A percentile compares a stretch with the other conserved stretches of the same genome.
These are phyloP conservation scores for Aspergillus egyptiacus DNA, from an alignment of 495 filamentous ascomycete species.

Conservation along the genomic window DNA sequence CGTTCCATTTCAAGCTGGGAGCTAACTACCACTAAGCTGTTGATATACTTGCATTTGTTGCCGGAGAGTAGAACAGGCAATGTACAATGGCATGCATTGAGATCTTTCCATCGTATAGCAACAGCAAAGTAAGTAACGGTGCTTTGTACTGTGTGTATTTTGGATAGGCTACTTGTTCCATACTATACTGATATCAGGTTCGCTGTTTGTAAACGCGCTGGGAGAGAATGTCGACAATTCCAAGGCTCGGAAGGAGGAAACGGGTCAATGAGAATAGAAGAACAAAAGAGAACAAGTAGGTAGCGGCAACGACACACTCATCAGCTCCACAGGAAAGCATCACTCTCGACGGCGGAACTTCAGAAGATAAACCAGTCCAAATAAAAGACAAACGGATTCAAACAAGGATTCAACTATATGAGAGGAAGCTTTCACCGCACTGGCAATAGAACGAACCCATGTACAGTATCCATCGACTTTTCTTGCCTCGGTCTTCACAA, in stretches of 20 bases:
- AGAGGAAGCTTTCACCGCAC: slow-evolving; percentile 24
- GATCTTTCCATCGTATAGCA: no score
- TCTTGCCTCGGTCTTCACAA: slow-evolving; percentile 9
- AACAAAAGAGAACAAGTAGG: slow-evolving; percentile 10
- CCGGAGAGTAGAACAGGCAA: no score
- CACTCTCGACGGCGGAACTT: slow-evolving; percentile 8
- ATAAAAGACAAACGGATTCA: slow-evolving; percentile 21
- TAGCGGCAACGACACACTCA: slow-evolving; percentile 5
- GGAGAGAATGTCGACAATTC: slow-evolving; percentile 8
- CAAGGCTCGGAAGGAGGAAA: slow-evolving; percentile 7
- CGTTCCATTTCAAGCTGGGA: no score
- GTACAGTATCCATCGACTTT: slow-evolving; percentile 20
- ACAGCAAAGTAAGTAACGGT: neutral
- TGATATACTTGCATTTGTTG: no score
- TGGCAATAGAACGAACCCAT: slow-evolving; percentile 20
- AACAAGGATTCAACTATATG: slow-evolving; percentile 28
- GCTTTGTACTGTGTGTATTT: slow-evolving; percentile 11
- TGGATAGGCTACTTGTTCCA: slow-evolving; percentile 13
- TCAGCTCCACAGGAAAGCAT: slow-evolving; percentile 9
- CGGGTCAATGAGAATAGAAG: slow-evolving; percentile 11
- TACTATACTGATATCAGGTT: slow-evolving; percentile 16
- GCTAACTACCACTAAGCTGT: no score
- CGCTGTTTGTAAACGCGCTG: slow-evolving; percentile 11
- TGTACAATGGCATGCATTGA: no score
- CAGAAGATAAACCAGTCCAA: slow-evolving; percentile 11